phyloP scores from a whole-genome alignment of 495 filamentous ascomycete genomes.

The Podospora pseudoanserina region DNA sequence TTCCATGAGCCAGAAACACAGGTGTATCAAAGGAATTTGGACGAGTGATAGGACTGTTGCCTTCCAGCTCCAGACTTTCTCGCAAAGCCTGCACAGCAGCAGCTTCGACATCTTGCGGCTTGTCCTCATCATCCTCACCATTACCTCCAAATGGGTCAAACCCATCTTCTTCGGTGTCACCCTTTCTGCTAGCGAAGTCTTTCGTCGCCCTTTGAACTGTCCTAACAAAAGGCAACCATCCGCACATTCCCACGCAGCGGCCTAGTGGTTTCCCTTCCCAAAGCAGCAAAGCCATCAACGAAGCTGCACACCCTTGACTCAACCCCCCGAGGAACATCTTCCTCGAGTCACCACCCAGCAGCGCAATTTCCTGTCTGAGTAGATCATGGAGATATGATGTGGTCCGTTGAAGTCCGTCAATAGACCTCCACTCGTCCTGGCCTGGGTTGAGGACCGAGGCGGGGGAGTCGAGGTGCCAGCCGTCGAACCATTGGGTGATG shows the following conservation, averaged over 20 bases:
- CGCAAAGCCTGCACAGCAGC: conserved; percentile 21
- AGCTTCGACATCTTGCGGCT: conserved; percentile 18
- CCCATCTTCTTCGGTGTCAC: conserved; percentile 17
- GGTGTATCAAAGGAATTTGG: conserved; percentile 26
- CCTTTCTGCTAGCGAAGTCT: conserved; percentile 14
- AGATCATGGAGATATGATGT: conserved; percentile 39
- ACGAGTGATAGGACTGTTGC: neutral
- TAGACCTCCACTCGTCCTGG: conserved; percentile 30
- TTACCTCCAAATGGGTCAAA: conserved; percentile 30
- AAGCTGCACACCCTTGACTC: conserved; percentile 55
- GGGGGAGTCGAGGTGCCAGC: conserved; percentile 36
- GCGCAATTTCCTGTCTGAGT: conserved; percentile 26
- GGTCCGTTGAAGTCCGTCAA: conserved; percentile 44
- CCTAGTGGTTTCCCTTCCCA: conserved; percentile 36
- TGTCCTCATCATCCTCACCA: conserved; percentile 23
- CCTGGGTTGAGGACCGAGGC: conserved; percentile 8
- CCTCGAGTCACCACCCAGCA: conserved; percentile 28
- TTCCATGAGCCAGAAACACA: conserved; percentile 53
- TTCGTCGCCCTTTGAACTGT: conserved; percentile 24
- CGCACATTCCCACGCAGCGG: conserved; percentile 52
- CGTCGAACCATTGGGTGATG: conserved; percentile 57
- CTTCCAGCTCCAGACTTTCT: conserved; percentile 25
- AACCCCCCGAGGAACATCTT: conserved; percentile 52
- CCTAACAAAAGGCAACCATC: conserved; percentile 49
- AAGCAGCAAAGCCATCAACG: conserved; percentile 36